Base-by-base conservation (phyloP, 768 basidiomycete genomes). In the Lanmaoa pseudosensibilis region DNA sequence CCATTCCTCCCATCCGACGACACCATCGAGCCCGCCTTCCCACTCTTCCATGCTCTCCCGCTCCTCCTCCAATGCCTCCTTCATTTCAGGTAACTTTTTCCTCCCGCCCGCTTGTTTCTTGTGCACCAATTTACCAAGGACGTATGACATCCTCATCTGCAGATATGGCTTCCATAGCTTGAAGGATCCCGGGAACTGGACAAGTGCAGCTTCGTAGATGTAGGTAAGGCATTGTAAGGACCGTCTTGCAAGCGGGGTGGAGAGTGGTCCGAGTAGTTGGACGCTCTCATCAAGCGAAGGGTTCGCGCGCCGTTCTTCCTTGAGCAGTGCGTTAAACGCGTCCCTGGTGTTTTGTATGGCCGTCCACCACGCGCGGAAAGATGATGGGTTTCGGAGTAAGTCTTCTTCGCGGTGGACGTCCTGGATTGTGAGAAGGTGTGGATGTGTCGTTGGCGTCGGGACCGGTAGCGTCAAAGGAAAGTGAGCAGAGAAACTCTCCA, bases 1-100 rank as follows among this genome's bases (percentile, higher is more conserved):
- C 97, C 97, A 99, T 72, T 99, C 97, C 62, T 92, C 87, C 86
- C 88, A 97, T 6, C 96, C 97, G n/a, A 97, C 80, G 7, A 94
- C 78, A 3, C 88, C 85, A 67, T 98, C 92, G 48, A 98, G 74
- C 18, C 90, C 88, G 7, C 84, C 86, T 46, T 91, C 85, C 93
- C 95, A 98, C 61, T 88, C 78, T 68, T 92, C 86, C 46, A 89
- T 69, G 57, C 90, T 86, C 58, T 88, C 87, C 58, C 82, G 77
- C 60, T 92, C 93, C 53, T 92, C 92, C 65, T 92, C 91, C 65
- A 97, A 70, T 55, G 90, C 89, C 38, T 96, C 92, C 72, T 86
- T 87, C 84, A 93, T 93, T 62, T 88, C 92, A 4, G 91, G 90
- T 55, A 94, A 82, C 78, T 94, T 96, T 81, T 92, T 97, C 77